Evolutionary conservation across 768 basidiomycete species (phyloP), one percentile per base, ranked within the genome.

Genomic region (Wakefieldia striispora): DNA sequence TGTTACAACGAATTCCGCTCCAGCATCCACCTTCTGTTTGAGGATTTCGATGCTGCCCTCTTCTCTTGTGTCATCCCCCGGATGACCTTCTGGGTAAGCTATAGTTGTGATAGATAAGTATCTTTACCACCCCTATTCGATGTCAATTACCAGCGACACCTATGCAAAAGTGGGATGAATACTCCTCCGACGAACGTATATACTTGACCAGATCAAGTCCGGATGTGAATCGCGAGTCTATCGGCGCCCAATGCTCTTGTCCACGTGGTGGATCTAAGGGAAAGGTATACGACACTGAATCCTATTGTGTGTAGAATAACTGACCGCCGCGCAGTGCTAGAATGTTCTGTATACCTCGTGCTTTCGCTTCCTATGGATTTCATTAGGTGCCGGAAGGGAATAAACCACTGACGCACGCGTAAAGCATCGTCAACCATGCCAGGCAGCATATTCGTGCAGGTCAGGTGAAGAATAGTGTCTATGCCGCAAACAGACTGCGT

Each of bases 371-470:
- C 94, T 88, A 57, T n/a, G 17, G 21, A 35, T 39, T 50, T 40
- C 11, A 50, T 49, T 43, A 47, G 45, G 40, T 53, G 50, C 5
- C 6, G 12, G 36, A 40, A 36, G 40, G 5, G 40, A 10, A 10
- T 1, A 42, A 16, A 7, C 24, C 7, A 36, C 29, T 9, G 44
- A 65, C 79, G 51, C 59, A 97, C 95, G 71, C 80, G 79, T 40
- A 99, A 70, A n/a, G 87, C 84, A 43, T 83, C 80, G 62, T 97
- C 90, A 6, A 99, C 83, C 66, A 86, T 83, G 19, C 92, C 91
- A 57, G 85, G 75, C 60, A 88, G 82, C 88, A 98, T 95, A 69
- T 97, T 97, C 27, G 97, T 97, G 73, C 95, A 98, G 7, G 95
- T 97, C 57, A 99, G 68, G 72, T 99, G 97, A 65, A 99, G 75